Evolutionary conservation across 805 yeast genomes (phyloP).

Genomic region (Candida michaelii): DNA sequence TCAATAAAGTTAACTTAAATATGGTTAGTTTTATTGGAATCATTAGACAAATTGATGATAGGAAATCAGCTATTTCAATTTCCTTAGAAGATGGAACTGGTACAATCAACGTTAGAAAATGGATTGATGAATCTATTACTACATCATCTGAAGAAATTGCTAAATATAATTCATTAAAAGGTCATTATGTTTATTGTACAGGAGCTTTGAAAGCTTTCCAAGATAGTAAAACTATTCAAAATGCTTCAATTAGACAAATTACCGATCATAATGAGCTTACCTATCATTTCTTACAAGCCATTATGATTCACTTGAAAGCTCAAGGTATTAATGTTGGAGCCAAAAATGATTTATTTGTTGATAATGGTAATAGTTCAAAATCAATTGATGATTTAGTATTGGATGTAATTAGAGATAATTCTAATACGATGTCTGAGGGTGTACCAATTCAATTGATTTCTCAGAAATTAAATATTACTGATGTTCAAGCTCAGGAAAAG

Average conservation of each 20-base stretch:
- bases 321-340: slow-evolving; percentile 42
- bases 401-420: slow-evolving; percentile 48
- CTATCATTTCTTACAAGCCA: slow-evolving; percentile 66
- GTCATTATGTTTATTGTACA: slow-evolving; percentile 59
- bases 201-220: slow-evolving; percentile 54
- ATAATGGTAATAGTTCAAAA: slow-evolving; percentile 17
- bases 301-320: slow-evolving; percentile 54
- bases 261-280: slow-evolving; percentile 66
- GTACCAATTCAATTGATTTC: slow-evolving; percentile 66
- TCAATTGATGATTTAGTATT: slow-evolving; percentile 42
- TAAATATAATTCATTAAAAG: slow-evolving; percentile 39
- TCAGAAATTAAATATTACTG: slow-evolving; percentile 52
- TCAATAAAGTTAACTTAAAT: slow-evolving; percentile 59
- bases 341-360: slow-evolving; percentile 33
- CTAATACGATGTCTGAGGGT: slow-evolving; percentile 68
- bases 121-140: slow-evolving; percentile 45
- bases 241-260: slow-evolving; percentile 57
- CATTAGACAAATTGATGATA: slow-evolving; percentile 61
- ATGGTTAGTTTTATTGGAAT: slow-evolving; percentile 69
- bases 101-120: slow-evolving; percentile 58
- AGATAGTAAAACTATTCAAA: slow-evolving; percentile 62
- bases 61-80: slow-evolving; percentile 53
- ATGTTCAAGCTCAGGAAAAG: slow-evolving; percentile 47
- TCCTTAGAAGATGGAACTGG: slow-evolving; percentile 80
- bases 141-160: slow-evolving; percentile 30